These are phyloP conservation scores for Auriscalpium microsporum DNA, from an alignment of 768 basidiomycete species.

Conservation along the genomic window DNA sequence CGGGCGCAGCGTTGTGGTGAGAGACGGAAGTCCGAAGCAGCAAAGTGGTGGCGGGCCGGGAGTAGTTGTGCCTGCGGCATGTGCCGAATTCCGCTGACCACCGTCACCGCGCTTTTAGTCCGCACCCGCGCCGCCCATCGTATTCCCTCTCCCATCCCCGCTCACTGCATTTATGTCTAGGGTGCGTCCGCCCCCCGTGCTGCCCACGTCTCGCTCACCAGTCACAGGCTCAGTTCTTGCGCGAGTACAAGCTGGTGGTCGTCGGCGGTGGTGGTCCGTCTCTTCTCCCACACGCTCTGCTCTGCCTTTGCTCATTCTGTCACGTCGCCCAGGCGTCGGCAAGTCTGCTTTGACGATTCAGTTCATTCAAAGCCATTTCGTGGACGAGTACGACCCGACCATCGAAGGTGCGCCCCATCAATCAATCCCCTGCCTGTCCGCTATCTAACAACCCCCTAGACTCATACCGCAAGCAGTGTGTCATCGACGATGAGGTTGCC, in stretches of 20 bases:
- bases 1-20: too few relatives aligned
- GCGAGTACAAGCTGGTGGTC: slow-evolving; percentile 98
- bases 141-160: too few relatives aligned
- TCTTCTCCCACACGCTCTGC: background rate
- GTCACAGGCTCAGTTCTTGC: slow-evolving; percentile 47
- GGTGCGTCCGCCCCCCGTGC: too few relatives aligned
- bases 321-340: slow-evolving; percentile 41
- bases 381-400: slow-evolving; percentile 91
- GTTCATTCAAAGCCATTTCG: slow-evolving; percentile 94
- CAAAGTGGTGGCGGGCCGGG: too few relatives aligned
- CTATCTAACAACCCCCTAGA: slow-evolving; percentile 37
- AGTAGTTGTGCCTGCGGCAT: too few relatives aligned
- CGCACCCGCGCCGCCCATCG: too few relatives aligned
- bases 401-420: slow-evolving; percentile 62
- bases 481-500: slow-evolving; percentile 98
- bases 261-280: slow-evolving; percentile 91
- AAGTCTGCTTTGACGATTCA: slow-evolving; percentile 96
- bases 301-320: background rate
- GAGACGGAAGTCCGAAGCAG: too few relatives aligned
- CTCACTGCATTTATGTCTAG: too few relatives aligned
- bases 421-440: background rate
- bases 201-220: too few relatives aligned
- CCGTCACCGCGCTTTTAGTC: too few relatives aligned
- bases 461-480: slow-evolving; percentile 94
- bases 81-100: too few relatives aligned